Evolutionary conservation across 2,329 filamentous ascomycete genomes (phyloP), one percentile per base, ranked within the genome.

Genomic region (Colletotrichum sp.): DNA sequence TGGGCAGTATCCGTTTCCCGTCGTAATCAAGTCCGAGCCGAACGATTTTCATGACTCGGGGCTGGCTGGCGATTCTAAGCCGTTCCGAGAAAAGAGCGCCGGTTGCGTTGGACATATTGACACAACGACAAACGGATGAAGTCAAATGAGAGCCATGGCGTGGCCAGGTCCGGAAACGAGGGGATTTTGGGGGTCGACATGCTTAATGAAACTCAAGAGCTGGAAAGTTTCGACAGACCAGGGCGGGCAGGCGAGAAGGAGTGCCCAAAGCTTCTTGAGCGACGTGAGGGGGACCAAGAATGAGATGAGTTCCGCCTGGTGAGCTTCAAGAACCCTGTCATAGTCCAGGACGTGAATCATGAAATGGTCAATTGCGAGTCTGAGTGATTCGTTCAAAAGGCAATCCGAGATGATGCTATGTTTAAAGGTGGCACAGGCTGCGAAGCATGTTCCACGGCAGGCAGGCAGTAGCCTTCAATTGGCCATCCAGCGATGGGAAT

Each of bases 21-120:
- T 25, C 27, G 28, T 15, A 44, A 25, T 27, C 64, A 34, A 22
- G 44, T 57, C 39, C 25, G 48, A 64, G 70, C 44, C 16, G 55
- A 30, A 68, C n/a, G 6, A 34, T 52, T 52, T 39, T 9, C 72
- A 68, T 60, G 72, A 75, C 61, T 75, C 72, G 57, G 63, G 55
- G 27, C 30, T 16, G 55, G n/a, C 30, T 22, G 11, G 36, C n/a
- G 19, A 30, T 61, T 8, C n/a, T 22, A 16, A n/a, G 12, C n/a
- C 25, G 34, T n/a, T 36, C 60, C 52, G 68, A 61, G 64, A 44
- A 36, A 16, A 25, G 30, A 19, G 48, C n/a, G 22, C 61, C 39
- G 44, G 16, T 44, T 65, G 48, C 60, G 59, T 52, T 36, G 12
- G 11, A 59, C 32, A 68, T 25, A 22, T 55, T 36, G 39, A 72